Conservation (phyloP, 2,329 filamentous ascomycete species). For the Piedraia hortae region DNA sequence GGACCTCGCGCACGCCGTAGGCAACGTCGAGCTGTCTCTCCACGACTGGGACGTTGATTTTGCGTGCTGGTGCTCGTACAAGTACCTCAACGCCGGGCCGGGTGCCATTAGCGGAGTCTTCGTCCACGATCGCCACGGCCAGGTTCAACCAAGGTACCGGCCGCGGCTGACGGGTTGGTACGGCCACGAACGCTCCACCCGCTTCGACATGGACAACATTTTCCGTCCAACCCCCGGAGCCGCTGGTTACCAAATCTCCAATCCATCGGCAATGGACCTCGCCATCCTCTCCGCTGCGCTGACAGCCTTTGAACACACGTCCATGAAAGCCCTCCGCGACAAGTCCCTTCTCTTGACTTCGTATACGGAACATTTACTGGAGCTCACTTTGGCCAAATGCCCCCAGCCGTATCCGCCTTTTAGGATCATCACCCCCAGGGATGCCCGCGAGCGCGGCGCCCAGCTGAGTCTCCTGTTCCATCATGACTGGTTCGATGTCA, state of each 20-base stretch:
- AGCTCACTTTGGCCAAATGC: conserved; percentile 3
- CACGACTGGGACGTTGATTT: conserved; percentile 86
- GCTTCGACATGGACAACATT: conserved; percentile 58
- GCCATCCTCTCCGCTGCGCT: conserved; percentile 32
- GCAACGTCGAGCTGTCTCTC: conserved; percentile 52
- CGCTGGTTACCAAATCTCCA: conserved; percentile 59
- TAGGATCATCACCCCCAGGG: conserved; percentile 36
- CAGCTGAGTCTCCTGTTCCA: conserved; percentile 50
- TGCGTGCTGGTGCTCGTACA: conserved; percentile 81
- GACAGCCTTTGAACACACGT: conserved; percentile 42
- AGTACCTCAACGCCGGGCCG: conserved; percentile 76
- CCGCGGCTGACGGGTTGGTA: conserved; percentile 62
- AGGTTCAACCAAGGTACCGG: conserved; percentile 26
- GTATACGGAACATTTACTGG: conserved; percentile 45
- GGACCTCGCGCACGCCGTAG: conserved; percentile 69
- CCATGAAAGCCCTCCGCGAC: conserved; percentile 37
- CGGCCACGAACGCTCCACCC: conserved; percentile 45
- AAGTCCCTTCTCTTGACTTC: conserved; percentile 48
- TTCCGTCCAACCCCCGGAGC: conserved; percentile 57
- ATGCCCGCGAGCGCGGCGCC: conserved; percentile 24
- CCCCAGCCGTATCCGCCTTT: conserved; percentile 15
- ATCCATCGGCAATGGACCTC: conserved; percentile 53
- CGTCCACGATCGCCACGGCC: conserved; percentile 47
- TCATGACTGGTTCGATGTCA: conserved; percentile 39
- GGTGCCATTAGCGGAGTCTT: conserved; percentile 58